Base-by-base conservation (phyloP, 2,329 filamentous ascomycete genomes). In the Xylariaceae sp. region DNA sequence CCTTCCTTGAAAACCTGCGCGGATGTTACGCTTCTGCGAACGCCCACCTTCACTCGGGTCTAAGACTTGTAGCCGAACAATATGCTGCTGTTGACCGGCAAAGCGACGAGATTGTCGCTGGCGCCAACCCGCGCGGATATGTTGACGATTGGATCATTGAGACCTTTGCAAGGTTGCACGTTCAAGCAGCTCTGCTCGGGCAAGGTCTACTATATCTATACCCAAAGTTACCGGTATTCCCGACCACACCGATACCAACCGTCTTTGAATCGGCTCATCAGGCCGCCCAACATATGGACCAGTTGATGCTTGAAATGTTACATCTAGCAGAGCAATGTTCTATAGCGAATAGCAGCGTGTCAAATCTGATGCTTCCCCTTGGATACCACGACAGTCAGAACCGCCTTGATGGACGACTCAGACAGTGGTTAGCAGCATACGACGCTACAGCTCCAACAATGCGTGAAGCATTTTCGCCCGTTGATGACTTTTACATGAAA, bases 141-240 rank as follows among this genome's bases (percentile, higher is more conserved):
- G 61, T 68, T 0, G 75, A 79, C 42, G 67, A 72, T 37, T 74
- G 71, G 66, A 72, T 80, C 15, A 56, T 72, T 2, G 73, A 76
- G 53, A 69, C 68, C 2, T 74, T 79, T 30, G 62, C 65, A 5
- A 60, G 63, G 40, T 51, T 68, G 0, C 63, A 71, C 32, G 43
- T 70, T 2, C 68, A 68, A 42, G 62, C 61, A n/a, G 61, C 62
- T 26, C 55, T 71, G 8, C 63, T 69, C 8, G 61, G 60, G 3
- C 62, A 67, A 22, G 60, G 61, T 19, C 51, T 61, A 9, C 57
- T 51, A 1, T 40, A 45, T 21, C 39, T 63, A 7, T 55, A 52
- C 13, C 49, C 64, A 29, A 42, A 37, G 5, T 16, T 55, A 21
- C 57, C 51, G 12, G 32, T 22, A 19, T 57, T 53, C 18, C 54